phyloP scores from a whole-genome alignment of 2,329 filamentous ascomycete genomes.

The Colletotrichum euphorbiae region DNA sequence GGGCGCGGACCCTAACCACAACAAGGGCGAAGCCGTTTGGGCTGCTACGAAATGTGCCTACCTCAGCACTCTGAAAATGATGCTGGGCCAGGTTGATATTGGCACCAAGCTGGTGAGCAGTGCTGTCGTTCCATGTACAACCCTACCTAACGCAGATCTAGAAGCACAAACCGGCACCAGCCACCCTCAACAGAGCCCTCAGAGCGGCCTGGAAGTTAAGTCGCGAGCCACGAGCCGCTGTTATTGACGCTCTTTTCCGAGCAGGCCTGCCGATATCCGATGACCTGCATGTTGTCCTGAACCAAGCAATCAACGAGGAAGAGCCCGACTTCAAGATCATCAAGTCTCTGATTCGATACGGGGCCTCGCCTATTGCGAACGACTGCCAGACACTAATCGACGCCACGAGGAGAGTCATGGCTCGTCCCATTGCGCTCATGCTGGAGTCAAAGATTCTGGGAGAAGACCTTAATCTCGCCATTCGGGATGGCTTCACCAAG shows the following conservation, averaged over 20 bases:
- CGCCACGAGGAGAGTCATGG: conserved; percentile 54
- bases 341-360: conserved; percentile 47
- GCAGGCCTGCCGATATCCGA: conserved; percentile 61
- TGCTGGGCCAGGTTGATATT: conserved; percentile 60
- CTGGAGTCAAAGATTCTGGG: conserved; percentile 54
- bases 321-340: conserved; percentile 45
- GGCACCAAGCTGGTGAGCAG: conserved; percentile 55
- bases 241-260: conserved; percentile 63
- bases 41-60: conserved; percentile 65
- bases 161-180: conserved; percentile 57
- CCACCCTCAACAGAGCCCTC: conserved; percentile 62
- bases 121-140: neutral
- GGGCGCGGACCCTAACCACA: conserved; percentile 65
- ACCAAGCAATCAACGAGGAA: conserved; percentile 65
- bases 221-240: conserved; percentile 59
- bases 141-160: conserved; percentile 43
- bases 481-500: conserved; percentile 57
- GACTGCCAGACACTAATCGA: conserved; percentile 65
- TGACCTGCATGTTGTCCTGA: conserved; percentile 63
- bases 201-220: conserved; percentile 65
- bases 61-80: conserved; percentile 61
- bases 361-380: conserved; percentile 64
- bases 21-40: conserved; percentile 66
- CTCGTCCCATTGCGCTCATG: conserved; percentile 55
- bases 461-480: conserved; percentile 58